These are phyloP conservation scores for Macrophomina tecta DNA, from an alignment of 2,329 filamentous ascomycete genomes.

Conservation along the genomic window DNA sequence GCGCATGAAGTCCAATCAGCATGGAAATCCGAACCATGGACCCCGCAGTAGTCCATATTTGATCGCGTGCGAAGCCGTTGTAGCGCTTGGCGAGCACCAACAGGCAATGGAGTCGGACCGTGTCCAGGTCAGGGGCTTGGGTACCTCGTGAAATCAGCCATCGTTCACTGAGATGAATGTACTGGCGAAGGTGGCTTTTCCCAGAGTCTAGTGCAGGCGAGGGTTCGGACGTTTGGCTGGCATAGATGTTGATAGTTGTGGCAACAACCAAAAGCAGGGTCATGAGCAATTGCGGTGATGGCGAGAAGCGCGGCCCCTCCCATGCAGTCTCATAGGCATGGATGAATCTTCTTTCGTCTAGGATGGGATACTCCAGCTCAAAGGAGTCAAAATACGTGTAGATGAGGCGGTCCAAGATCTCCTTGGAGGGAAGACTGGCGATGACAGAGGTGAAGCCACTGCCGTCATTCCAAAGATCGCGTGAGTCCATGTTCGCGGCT, in stretches of 20 bases:
- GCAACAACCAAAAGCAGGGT: constrained; percentile 7
- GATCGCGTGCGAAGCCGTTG: constrained; percentile 17
- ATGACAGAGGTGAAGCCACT: constrained; percentile 13
- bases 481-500: constrained; percentile 15
- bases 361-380: constrained; percentile 19
- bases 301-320: constrained; percentile 8
- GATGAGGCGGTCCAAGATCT: constrained; percentile 1
- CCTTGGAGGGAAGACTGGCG: constrained; percentile 4
- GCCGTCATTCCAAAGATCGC: constrained; percentile 7
- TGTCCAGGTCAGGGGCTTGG: background rate
- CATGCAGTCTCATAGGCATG: constrained; percentile 11
- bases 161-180: constrained; percentile 18
- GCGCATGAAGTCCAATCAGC: constrained; percentile 50
- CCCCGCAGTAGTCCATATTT: constrained; percentile 34
- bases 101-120: constrained; percentile 7
- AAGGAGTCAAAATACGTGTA: constrained; percentile 18
- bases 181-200: background rate
- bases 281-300: constrained; percentile 8
- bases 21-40: constrained; percentile 50
- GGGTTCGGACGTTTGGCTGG: background rate
- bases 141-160: constrained; percentile 16
- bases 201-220: background rate
- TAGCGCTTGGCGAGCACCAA: constrained; percentile 11
- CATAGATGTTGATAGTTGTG: constrained; percentile 8
- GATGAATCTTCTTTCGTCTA: constrained; percentile 16